Base-by-base conservation (phyloP, 805 yeast species). In the Candida anglica region DNA sequence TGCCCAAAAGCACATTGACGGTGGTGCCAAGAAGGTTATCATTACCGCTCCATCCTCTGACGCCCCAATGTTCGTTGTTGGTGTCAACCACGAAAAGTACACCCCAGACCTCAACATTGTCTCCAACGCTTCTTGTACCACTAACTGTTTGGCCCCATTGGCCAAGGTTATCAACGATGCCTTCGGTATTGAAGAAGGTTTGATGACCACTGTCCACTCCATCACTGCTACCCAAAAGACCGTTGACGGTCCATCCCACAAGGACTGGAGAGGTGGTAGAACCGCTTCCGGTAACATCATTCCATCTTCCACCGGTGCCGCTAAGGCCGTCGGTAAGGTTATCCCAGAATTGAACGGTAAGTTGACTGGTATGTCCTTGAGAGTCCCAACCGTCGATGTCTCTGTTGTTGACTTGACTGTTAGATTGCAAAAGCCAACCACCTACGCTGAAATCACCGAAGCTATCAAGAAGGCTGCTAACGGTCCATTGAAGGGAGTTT, bases 201-300 rank as follows among this genome's bases (percentile, higher is more conserved):
- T 87, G 60, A 87, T 87, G 96, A 87, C 96, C 69, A 87, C 96
- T 45, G 89, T 87, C 49, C 96, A 87, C 79, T 85, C 96, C 61
- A 83, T 86, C 71, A 87, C 96, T 50, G 96, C 96, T 53, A 84
- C 96, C 56, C 96, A 87, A 72, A 87, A 87, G 81, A 83, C 94
- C 44, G 96, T 87, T 48, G 96, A 87, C 66, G 96, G 96, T 71
- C 94, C 96, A 56, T 86, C 95, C 64, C 87, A 81, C 79, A 87
- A 87, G 79, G 96, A 87, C 77, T 87, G 96, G 96, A 83, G 96
- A 80, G 95, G 96, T 66, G 96, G 96, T 67, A 84, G 96, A 75
- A 83, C 95, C 53, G 95, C 95, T 62, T 82, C 91, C 44, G 94
- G 89, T 62, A 87, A 87, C 83, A 85, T 87, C 66, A 87, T 87